Percentiles rank a stretch among this genome's conserved stretches.
Conservation (phyloP, 768 basidiomycete species). For the Trametes sanguinea region DNA sequence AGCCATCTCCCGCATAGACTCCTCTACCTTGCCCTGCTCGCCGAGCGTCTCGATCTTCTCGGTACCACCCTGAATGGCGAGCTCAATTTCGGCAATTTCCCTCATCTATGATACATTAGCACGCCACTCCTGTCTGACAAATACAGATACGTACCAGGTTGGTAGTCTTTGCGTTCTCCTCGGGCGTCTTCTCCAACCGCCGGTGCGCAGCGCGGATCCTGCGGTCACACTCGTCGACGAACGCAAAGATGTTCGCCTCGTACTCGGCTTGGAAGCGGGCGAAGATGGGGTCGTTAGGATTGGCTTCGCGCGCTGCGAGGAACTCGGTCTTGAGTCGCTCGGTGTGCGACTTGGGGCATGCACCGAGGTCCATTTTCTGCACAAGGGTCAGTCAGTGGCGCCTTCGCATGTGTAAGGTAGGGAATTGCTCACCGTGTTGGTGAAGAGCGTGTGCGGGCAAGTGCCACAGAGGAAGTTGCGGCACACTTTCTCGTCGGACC, state of each 20-base stretch:
- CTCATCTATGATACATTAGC: constrained; percentile 68
- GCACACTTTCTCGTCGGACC: constrained; percentile 98
- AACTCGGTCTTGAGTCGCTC: constrained; percentile 93
- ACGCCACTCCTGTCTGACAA: background rate
- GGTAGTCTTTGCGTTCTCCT: constrained; percentile 99
- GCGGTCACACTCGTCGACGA: constrained; percentile 98
- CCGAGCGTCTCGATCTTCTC: constrained; percentile 97
- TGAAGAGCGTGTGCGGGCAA: constrained; percentile 97
- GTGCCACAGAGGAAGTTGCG: constrained; percentile 97
- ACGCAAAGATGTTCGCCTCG: constrained; percentile 90
- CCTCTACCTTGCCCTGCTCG: constrained; percentile 98
- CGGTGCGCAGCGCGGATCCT: constrained; percentile 92
- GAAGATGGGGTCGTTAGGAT: constrained; percentile 80
- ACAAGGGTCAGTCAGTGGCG: background rate
- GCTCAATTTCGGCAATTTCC: constrained; percentile 98
- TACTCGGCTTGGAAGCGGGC: constrained; percentile 92
- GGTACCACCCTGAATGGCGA: constrained; percentile 97
- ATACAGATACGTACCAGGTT: constrained; percentile 64
- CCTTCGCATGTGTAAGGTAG: background rate
- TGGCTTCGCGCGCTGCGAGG: constrained; percentile 72
- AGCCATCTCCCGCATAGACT: constrained; percentile 96
- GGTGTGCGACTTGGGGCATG: constrained; percentile 95
- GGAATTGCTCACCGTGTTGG: constrained; percentile 82
- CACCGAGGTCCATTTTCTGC: constrained; percentile 99
- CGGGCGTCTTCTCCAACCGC: constrained; percentile 97